These are phyloP conservation scores for Acacia crassicarpa DNA, from an alignment of 306 rosid genomes.

Conservation along the genomic window DNA sequence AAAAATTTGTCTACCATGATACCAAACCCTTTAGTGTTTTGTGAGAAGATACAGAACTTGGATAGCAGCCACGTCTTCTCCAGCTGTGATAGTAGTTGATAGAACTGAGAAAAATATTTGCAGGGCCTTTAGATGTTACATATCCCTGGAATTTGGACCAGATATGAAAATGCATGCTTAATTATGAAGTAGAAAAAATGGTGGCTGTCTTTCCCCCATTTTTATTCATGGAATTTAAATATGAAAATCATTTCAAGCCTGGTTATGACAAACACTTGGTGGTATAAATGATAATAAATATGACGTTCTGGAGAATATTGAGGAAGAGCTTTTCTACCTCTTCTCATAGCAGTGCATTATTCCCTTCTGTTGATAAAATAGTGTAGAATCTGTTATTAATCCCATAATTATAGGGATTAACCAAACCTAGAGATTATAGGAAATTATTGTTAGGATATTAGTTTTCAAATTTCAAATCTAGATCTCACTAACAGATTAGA, in stretches of 20 bases:
- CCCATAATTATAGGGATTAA: no score
- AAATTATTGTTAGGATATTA: no score
- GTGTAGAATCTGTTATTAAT: neutral
- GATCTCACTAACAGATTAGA: no score
- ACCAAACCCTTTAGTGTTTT: neutral
- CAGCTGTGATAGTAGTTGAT: neutral
- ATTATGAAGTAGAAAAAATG: slow-evolving; percentile 2
- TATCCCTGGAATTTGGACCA: neutral
- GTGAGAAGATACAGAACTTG: neutral
- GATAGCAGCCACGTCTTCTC: neutral
- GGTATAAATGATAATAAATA: slow-evolving; percentile 4
- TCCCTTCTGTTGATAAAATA: slow-evolving; percentile 6
- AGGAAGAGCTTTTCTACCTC: slow-evolving; percentile 20
- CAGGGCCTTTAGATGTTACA: neutral
- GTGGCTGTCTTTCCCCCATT: neutral
- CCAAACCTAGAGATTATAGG: no score
- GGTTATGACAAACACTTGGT: neutral
- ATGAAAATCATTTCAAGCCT: neutral
- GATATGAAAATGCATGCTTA: slow-evolving; percentile 6
- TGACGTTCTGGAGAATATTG: slow-evolving; percentile 19
- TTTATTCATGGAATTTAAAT: slow-evolving; percentile 12
- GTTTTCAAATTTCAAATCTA: no score
- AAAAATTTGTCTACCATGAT: neutral
- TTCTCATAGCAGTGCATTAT: slow-evolving; percentile 22
- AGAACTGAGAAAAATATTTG: slow-evolving; percentile 9